A percentile compares a stretch with the other conserved stretches of the same genome.
These are phyloP conservation scores for Volvariella surrecta DNA, from an alignment of 1,284 basidiomycete species.

Conservation along the genomic window DNA sequence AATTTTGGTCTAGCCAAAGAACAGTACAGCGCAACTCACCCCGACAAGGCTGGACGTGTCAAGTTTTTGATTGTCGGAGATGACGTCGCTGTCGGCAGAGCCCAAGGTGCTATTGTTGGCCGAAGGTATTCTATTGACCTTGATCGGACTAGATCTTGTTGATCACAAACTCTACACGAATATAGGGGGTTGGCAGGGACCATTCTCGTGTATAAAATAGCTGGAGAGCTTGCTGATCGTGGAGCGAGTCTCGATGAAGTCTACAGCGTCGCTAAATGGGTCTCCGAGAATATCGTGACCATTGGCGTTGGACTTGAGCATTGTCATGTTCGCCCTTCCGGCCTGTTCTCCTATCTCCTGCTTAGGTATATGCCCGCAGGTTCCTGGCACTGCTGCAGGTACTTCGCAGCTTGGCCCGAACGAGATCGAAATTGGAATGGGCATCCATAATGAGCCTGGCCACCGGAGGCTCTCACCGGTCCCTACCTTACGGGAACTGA, in stretches of 20 bases:
- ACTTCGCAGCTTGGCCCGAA: constrained; percentile 49
- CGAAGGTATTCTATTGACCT: constrained; percentile 40
- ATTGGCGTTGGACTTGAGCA: constrained; percentile 91
- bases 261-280: constrained; percentile 59
- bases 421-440: constrained; percentile 84
- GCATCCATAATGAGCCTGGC: constrained; percentile 92
- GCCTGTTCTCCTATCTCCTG: not conserved
- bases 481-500: constrained; percentile 60
- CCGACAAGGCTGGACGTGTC: constrained; percentile 58
- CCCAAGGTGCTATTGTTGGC: constrained; percentile 76
- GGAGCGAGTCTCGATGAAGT: constrained; percentile 74
- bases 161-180: not conserved
- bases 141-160: not conserved
- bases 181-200: constrained; percentile 81
- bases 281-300: constrained; percentile 63
- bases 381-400: constrained; percentile 68
- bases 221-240: constrained; percentile 71
- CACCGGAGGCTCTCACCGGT: constrained; percentile 63
- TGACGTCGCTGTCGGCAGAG: constrained; percentile 81
- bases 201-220: constrained; percentile 88
- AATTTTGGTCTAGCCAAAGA: constrained; percentile 93
- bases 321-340: constrained; percentile 57
- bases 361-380: constrained; percentile 29
- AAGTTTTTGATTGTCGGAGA: constrained; percentile 86
- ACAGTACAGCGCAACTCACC: constrained; percentile 66